Evolutionary conservation across 805 yeast species (phyloP).

Genomic region (Saccharomycopsis schoenii): DNA sequence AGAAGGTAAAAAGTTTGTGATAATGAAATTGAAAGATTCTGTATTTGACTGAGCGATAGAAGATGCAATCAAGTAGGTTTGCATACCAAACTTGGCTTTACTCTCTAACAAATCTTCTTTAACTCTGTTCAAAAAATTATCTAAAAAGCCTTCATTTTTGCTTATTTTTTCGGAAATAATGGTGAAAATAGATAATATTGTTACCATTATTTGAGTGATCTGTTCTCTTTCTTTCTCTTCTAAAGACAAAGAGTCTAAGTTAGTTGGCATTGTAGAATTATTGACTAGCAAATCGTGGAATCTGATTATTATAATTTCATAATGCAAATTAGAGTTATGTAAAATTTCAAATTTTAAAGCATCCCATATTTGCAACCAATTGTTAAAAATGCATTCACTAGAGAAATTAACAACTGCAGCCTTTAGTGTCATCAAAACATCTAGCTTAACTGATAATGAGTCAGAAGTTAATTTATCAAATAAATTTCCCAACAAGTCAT

Average conservation of each 20-base stretch:
- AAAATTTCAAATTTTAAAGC: constrained; percentile 83
- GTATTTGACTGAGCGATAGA: constrained; percentile 41
- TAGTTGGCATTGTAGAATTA: neutral
- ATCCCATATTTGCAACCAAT: constrained; percentile 77
- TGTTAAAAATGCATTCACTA: constrained; percentile 36
- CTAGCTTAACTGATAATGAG: constrained; percentile 61
- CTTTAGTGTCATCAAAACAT: constrained; percentile 55
- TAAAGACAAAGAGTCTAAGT: constrained; percentile 1
- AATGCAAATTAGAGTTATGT: constrained; percentile 39
- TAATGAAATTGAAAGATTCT: constrained; percentile 37
- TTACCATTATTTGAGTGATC: constrained; percentile 1
- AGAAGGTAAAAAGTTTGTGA: constrained; percentile 21
- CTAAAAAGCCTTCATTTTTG: constrained; percentile 25
- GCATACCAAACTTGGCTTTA: constrained; percentile 46
- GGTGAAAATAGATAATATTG: constrained; percentile 36
- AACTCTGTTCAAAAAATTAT: constrained; percentile 31
- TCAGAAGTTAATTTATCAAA: constrained; percentile 74
- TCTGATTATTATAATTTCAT: constrained; percentile 20
- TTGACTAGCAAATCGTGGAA: neutral
- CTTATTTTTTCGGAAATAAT: constrained; percentile 33
- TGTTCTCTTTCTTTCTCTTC: constrained; percentile 13
- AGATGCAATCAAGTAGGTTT: constrained; percentile 52
- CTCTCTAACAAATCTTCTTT: constrained; percentile 42
- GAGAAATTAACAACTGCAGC: constrained; percentile 47
- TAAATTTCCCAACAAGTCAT: constrained; percentile 66